phyloP scores from a whole-genome alignment of 345 rosid species.

The Lepidium sativum region DNA sequence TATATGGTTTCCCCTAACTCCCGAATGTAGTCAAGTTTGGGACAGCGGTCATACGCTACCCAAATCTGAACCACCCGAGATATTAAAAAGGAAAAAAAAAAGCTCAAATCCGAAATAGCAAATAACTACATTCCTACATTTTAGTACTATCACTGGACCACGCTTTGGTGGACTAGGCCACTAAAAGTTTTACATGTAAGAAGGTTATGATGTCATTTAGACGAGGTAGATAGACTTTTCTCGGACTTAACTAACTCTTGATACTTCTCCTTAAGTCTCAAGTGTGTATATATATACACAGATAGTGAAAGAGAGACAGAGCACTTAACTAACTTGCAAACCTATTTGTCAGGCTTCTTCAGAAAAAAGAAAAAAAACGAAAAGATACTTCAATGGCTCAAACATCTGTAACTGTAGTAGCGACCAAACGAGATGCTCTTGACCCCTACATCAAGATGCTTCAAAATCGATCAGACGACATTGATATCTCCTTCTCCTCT shows the following conservation, averaged over 20 bases:
- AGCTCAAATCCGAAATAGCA: no score
- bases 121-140: no score
- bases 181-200: background rate
- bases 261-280: slow-evolving; percentile 8
- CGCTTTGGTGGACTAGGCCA: background rate
- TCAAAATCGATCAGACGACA: slow-evolving; percentile 13
- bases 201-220: slow-evolving; percentile 19
- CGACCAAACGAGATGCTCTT: slow-evolving; percentile 8
- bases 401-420: slow-evolving; percentile 21
- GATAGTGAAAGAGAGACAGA: background rate
- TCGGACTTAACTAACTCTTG: slow-evolving; percentile 19
- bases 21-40: no score
- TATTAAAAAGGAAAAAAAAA: no score
- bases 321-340: background rate
- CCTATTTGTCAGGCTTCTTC: background rate
- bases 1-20: no score
- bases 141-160: no score
- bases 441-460: slow-evolving; percentile 29
- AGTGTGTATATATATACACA: background rate
- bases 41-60: no score
- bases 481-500: slow-evolving; percentile 31
- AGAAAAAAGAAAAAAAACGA: background rate
- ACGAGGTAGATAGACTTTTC: slow-evolving; percentile 18
- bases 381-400: slow-evolving; percentile 14
- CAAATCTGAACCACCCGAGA: no score